Evolutionary conservation across 768 basidiomycete species (phyloP), one percentile per base, ranked within the genome.

Genomic region (Termitomyces sp.): DNA sequence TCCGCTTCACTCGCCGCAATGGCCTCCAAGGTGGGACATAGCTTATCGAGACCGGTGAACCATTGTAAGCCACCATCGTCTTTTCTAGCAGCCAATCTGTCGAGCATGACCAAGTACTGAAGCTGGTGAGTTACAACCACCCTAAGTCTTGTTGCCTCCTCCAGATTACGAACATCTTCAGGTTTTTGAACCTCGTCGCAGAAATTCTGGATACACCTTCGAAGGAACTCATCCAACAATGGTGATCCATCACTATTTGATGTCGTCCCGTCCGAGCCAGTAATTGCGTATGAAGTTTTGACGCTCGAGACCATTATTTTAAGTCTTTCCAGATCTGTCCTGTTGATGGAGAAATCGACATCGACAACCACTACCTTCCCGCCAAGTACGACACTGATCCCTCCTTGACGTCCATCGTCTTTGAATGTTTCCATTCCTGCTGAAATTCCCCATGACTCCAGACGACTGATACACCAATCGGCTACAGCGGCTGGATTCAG

Each of bases 351-450:
- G 60, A 92, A 80, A 62, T 89, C 86, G 58, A 91, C 77, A 66
- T 92, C 90, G 54, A 92, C 72, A 34, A 92, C 89, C 10, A 92
- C 73, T n/a, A 90, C 84, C 67, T 90, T 90, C 2, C 90, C 90
- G 4, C 84, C 90, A 37, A 91, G 78, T 20, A 86, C 79, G 39
- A 90, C 72, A 0, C 79, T 85, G 41, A 79, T 72, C 26, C 73
- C 73, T 16, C 79, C 80, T 58, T 78, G 79, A 37, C 76, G 75
- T 20, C 71, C 71, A 46, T 82, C 78, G 60, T 90, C 89, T 59
- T 78, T 81, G 74, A 88, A 92, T 4, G 83, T 76, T 64, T 91
- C 87, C 87, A 91, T 87, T 27, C 86, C 88, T 5, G 78, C 83
- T 27, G 78, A 72, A 18, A 76, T 77, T 6, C 83, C 84, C 84